phyloP scores from a whole-genome alignment of 2,329 filamentous ascomycete species.

The Penicillium sp. region DNA sequence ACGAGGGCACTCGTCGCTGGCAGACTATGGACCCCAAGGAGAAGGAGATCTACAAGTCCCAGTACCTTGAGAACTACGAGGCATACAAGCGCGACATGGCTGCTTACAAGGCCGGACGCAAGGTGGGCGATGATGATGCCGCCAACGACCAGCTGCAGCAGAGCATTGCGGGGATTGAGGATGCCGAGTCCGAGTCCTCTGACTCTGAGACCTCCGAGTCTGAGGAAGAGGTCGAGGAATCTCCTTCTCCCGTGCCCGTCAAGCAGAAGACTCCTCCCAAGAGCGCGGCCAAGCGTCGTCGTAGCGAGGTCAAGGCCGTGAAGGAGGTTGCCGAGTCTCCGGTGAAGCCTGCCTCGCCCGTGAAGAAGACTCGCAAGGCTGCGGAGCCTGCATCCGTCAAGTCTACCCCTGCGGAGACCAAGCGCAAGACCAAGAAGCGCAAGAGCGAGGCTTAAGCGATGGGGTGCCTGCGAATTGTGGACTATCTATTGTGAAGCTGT shows the following conservation, averaged over 20 bases:
- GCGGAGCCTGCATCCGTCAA: conserved; percentile 27
- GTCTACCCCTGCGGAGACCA: conserved; percentile 37
- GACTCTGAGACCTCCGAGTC: conserved; percentile 12
- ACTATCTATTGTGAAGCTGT: no score
- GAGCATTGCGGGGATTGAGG: conserved; percentile 41
- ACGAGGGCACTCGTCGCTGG: conserved; percentile 87
- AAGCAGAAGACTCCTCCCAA: conserved; percentile 47
- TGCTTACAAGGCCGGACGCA: conserved; percentile 58
- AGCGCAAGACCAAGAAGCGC: conserved; percentile 50
- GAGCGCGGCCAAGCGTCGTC: conserved; percentile 47
- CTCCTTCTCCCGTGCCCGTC: conserved; percentile 37
- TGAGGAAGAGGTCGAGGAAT: conserved; percentile 34
- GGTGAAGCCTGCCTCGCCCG: conserved; percentile 29
- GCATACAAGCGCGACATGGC: conserved; percentile 58
- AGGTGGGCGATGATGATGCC: conserved; percentile 47
- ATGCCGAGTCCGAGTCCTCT: conserved; percentile 25
- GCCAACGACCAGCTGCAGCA: conserved; percentile 45
- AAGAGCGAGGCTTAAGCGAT: conserved; percentile 44
- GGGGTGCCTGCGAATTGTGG: conserved; percentile 1
- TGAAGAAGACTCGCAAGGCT: conserved; percentile 17
- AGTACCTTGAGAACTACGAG: conserved; percentile 60
- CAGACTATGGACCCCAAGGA: conserved; percentile 71
- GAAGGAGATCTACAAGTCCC: conserved; percentile 64
- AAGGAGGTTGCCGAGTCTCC: conserved; percentile 36
- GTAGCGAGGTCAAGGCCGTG: conserved; percentile 40